Evolutionary conservation across 352 stramenopile genomes (phyloP).

Genomic region (Globisporangium perplexum): DNA sequence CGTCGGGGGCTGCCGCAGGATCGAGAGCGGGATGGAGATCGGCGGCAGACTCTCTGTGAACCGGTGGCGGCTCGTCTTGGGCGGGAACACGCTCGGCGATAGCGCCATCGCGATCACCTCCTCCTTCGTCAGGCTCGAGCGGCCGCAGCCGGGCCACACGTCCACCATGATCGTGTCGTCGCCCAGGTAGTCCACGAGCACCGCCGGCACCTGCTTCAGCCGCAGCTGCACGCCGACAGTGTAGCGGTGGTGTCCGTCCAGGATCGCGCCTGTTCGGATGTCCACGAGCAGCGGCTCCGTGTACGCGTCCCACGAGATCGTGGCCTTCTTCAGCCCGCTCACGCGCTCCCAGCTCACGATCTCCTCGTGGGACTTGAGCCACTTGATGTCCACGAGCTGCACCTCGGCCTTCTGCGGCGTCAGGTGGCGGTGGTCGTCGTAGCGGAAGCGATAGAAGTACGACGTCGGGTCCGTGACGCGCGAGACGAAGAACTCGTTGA

Average conservation of each 20-base stretch:
- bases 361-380: slow-evolving; percentile 83
- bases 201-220: slow-evolving; percentile 66
- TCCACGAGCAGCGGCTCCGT: slow-evolving; percentile 79
- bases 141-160: slow-evolving; percentile 72
- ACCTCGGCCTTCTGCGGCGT: slow-evolving; percentile 71
- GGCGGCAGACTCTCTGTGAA: slow-evolving; percentile 78
- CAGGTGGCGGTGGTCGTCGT: slow-evolving; percentile 56
- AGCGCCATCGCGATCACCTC: slow-evolving; percentile 82
- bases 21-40: slow-evolving; percentile 74
- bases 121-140: slow-evolving; percentile 58
- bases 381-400: slow-evolving; percentile 73
- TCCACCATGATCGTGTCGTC: slow-evolving; percentile 73
- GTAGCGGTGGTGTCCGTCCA: slow-evolving; percentile 83
- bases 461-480: slow-evolving; percentile 80
- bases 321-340: slow-evolving; percentile 70
- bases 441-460: slow-evolving; percentile 85
- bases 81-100: slow-evolving; percentile 74
- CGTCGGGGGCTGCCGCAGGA: slow-evolving; percentile 57
- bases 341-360: slow-evolving; percentile 81
- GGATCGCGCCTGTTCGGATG: slow-evolving; percentile 68
- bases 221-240: slow-evolving; percentile 66
- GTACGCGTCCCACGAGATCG: slow-evolving; percentile 75
- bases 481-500: slow-evolving; percentile 74
- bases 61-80: slow-evolving; percentile 80
- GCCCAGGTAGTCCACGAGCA: slow-evolving; percentile 77